Percentiles rank a stretch among this genome's conserved stretches.
Evolutionary conservation across 306 rosid species (phyloP).

Genomic region (Pterocarpus santalinus): DNA sequence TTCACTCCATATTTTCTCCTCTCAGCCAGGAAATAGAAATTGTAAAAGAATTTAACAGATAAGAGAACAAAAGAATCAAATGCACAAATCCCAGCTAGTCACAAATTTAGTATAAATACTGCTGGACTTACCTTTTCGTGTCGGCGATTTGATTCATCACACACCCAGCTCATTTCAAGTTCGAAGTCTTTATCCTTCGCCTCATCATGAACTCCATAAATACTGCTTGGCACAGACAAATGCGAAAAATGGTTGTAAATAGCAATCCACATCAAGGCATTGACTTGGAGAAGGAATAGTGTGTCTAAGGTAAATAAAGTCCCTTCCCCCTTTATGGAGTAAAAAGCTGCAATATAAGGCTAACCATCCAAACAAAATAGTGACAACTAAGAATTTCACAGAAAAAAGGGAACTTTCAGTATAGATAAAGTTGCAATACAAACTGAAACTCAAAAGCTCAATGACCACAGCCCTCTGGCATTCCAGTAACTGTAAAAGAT

Average conservation of each 20-base stretch:
- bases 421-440: not conserved
- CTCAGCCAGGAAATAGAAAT: not conserved
- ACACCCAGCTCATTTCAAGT: conserved; percentile 97
- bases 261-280: conserved; percentile 22
- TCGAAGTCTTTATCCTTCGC: conserved; percentile 98
- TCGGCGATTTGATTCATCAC: conserved; percentile 93
- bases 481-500: not conserved
- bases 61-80: not conserved
- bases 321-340: not conserved
- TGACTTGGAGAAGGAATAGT: not conserved
- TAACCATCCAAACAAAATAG: not conserved
- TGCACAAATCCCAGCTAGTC: not conserved
- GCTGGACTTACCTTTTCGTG: conserved; percentile 77
- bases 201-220: conserved; percentile 96
- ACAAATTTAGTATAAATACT: not conserved
- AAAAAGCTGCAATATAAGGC: not conserved
- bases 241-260: conserved; percentile 14
- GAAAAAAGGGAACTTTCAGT: not conserved
- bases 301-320: not conserved
- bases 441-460: conserved; percentile 8
- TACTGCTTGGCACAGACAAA: conserved; percentile 55
- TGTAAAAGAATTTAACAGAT: not conserved
- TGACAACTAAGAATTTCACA: not conserved
- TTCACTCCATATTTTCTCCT: not conserved
- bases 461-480: not conserved